Evolutionary conservation across 75 land plant genomes (phyloP).

Genomic region (Isoetes taiwanensis): DNA sequence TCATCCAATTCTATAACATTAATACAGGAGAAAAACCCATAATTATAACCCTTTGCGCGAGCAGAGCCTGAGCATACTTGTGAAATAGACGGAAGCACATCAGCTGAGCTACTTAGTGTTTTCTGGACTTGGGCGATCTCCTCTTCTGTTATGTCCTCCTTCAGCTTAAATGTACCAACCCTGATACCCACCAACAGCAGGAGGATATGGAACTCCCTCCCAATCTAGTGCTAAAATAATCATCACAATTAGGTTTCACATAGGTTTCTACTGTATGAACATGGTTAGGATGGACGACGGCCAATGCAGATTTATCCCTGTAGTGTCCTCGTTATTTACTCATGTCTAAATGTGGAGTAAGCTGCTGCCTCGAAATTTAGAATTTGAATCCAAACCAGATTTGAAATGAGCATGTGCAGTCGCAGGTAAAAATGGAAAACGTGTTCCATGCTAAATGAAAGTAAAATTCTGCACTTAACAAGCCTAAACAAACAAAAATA

Average conservation of each 20-base stretch:
- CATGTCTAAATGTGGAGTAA: too few species aligned
- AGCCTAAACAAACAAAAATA: too few species aligned
- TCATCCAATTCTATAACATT: too few species aligned
- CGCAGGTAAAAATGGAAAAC: too few species aligned
- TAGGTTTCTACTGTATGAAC: conserved; percentile 31
- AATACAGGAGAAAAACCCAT: too few species aligned
- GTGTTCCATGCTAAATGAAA: too few species aligned
- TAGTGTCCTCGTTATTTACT: conserved; percentile 67
- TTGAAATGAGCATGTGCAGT: too few species aligned
- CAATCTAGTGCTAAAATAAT: conserved; percentile 76
- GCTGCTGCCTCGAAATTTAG: too few species aligned
- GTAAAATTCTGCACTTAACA: too few species aligned
- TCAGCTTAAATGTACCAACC: conserved; percentile 41
- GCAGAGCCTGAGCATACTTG: too few species aligned
- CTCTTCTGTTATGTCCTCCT: conserved; percentile 18
- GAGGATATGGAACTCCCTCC: conserved; percentile 25
- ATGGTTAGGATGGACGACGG: conserved; percentile 46
- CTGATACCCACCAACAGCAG: conserved; percentile 14
- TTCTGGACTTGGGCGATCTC: conserved; percentile 17
- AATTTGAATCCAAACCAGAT: too few species aligned
- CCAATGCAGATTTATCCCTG: conserved; percentile 35
- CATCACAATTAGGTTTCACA: conserved; percentile 44
- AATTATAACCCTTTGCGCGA: too few species aligned
- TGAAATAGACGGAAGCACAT: background rate
- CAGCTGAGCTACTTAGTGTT: conserved; percentile 12